Evolutionary conservation across 305 asterid species (phyloP), one percentile per base, ranked within the genome.

Genomic region (Ilex paraguariensis): DNA sequence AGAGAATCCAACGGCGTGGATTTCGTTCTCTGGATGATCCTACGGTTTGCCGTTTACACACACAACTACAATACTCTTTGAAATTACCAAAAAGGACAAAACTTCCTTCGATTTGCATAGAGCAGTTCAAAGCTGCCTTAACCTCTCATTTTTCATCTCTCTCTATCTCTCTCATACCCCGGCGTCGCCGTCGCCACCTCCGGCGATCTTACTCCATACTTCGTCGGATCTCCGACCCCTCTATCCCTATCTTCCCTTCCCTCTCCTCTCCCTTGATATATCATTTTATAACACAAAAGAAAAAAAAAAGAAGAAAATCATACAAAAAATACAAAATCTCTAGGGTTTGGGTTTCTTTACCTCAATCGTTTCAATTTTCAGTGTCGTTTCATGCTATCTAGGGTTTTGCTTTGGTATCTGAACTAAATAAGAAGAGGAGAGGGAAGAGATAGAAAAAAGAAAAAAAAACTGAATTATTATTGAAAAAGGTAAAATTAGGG

Each of bases 381-480:
- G 48, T 42, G 48, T 42, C 10, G 8, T 42, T 42, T 6, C 28
- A 21, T 21, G 28, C 28, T 21, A 21, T 21, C 28, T 42, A 6
- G 48, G 8, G 48, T 21, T 42, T 42, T 7, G 28, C 28, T 21
- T 42, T 42, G 12, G 10, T 42, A 50, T 50, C 9, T 50, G 7
- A 11, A 5, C 14, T 13, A 9, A 28, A 89, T 77, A 77, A 81
- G 91, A 82, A 95, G 96, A 85, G 97, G 98, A 97, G 97, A 92
- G 85, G 54, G 66, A 75, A 63, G 73, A 82, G 75, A 61, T 48
- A n/a, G 42, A 7, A 58, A 81, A 82, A 86, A 79, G 77, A 5
- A 67, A 36, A 4, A 54, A 54, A 79, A 74, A 16, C 14, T 55
- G 59, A 55, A 55, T 77, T 56, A 54, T 45, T 54, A 14, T 56